Base-by-base conservation (phyloP, 2,329 filamentous ascomycete species). In the Tolypocladium capitatum region DNA sequence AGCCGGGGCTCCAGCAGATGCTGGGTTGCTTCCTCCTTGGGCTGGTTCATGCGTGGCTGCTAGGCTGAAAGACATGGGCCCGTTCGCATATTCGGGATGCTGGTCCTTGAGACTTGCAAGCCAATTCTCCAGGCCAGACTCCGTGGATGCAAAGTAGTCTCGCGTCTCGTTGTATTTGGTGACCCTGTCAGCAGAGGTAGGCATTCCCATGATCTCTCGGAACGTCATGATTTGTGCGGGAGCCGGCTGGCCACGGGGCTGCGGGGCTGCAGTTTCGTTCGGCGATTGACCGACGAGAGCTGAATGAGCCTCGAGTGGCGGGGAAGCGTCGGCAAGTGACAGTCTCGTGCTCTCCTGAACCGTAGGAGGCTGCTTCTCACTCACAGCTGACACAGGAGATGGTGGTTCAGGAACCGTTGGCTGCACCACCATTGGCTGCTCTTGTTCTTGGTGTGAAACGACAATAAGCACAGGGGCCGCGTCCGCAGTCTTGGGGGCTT, bases 141-240 rank as follows among this genome's bases (percentile, higher is more conserved):
- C 81, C 60, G 84, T 80, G 13, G 68, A 63, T 0, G 84, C 81
- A 62, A 89, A 88, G 42, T 84, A 76, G 16, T 77, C 68, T 41
- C 87, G 78, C 0, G 85, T 84, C 49, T 83, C 77, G 49, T 86
- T 78, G 61, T 86, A 94, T 14, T 80, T 82, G 40, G 74, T 70
- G 50, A 92, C 85, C 20, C 89, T 80, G 54, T 92, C 82, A 14
- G 73, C 63, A 0, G 81, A 64, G 2, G 76, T 78, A 16, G 76
- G 72, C 45, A 92, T 72, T 9, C 77, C 79, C 56, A 88, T 73
- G 51, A 96, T 94, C 49, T 94, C 84, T 45, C 81, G 78, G 65
- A 94, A 90, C 1, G 75, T 70, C 53, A 76, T 72, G 34, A 77
- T 68, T 43, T 58, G 58, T 11, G 58, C 43, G 24, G 48, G 51